phyloP scores from a whole-genome alignment of 2,329 filamentous ascomycete genomes.

The Lecanoromycetidae sp. region DNA sequence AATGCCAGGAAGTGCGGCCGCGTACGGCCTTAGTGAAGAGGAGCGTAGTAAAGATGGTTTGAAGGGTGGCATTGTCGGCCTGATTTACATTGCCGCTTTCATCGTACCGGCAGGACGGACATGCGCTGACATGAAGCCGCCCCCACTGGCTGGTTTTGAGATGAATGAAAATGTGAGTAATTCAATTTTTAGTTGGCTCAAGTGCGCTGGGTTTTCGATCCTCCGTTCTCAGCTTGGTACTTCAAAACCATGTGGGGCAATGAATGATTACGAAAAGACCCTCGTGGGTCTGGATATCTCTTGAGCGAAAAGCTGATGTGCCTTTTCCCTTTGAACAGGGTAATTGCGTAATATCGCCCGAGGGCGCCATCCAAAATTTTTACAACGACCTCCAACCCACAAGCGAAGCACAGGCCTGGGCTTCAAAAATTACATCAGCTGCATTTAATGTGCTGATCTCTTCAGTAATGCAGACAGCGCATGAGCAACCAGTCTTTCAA shows the following conservation, averaged over 20 bases:
- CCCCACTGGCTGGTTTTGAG: neutral
- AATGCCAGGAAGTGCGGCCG: constrained; percentile 18
- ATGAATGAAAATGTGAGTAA: too few species aligned
- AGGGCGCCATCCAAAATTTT: constrained; percentile 1
- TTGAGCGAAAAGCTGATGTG: neutral
- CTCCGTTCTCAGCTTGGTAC: too few species aligned
- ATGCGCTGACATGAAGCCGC: neutral
- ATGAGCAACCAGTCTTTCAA: constrained; percentile 4
- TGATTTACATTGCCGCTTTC: constrained; percentile 10
- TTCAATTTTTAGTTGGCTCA: neutral
- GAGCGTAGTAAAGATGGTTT: neutral
- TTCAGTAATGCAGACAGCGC: neutral
- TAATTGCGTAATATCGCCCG: neutral
- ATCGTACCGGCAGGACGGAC: neutral
- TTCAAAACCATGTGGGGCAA: too few species aligned
- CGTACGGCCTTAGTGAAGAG: neutral
- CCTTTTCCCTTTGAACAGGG: neutral
- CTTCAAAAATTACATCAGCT: neutral
- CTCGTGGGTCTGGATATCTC: neutral
- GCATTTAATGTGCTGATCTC: constrained; percentile 1
- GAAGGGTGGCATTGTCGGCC: constrained; percentile 8
- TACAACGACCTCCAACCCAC: constrained; percentile 7
- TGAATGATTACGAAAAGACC: constrained; percentile 1
- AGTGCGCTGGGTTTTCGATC: too few species aligned
- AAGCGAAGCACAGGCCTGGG: neutral